These are phyloP conservation scores for Podospora tetraspora DNA, from an alignment of 495 filamentous ascomycete species.

Conservation along the genomic window DNA sequence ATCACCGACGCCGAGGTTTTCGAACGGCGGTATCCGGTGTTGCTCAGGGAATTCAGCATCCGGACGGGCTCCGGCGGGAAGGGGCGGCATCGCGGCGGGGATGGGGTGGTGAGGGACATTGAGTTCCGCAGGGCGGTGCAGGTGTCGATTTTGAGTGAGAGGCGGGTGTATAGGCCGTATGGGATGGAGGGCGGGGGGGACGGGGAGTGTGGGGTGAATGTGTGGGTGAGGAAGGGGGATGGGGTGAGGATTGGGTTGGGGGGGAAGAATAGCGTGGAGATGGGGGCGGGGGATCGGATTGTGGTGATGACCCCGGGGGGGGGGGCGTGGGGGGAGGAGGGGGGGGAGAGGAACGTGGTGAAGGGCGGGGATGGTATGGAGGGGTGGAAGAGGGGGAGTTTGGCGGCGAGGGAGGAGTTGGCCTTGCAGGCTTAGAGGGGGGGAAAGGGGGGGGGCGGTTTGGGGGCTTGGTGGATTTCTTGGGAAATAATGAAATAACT, in stretches of 20 bases:
- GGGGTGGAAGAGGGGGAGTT: slow-evolving; percentile 56
- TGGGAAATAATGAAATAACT: too few relatives aligned
- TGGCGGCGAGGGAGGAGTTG: slow-evolving; percentile 49
- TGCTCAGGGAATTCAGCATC: slow-evolving; percentile 78
- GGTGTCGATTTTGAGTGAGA: slow-evolving; percentile 81
- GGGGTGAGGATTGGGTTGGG: slow-evolving; percentile 33
- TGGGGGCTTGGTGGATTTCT: too few relatives aligned
- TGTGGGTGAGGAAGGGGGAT: slow-evolving; percentile 72
- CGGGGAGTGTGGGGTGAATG: slow-evolving; percentile 71
- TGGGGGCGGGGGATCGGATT: slow-evolving; percentile 68
- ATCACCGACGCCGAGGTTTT: slow-evolving; percentile 97
- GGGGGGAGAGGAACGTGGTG: slow-evolving; percentile 45
- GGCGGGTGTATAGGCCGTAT: slow-evolving; percentile 82
- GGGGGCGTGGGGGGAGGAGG: slow-evolving; percentile 64
- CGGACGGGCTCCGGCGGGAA: slow-evolving; percentile 62
- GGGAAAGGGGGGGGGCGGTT: too few relatives aligned
- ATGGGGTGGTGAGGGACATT: slow-evolving; percentile 89
- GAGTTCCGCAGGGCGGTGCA: slow-evolving; percentile 89
- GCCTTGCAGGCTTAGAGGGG: slow-evolving; percentile 41
- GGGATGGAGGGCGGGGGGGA: slow-evolving; percentile 84
- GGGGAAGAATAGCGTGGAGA: slow-evolving; percentile 25
- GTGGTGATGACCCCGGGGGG: slow-evolving; percentile 67
- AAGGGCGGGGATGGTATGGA: slow-evolving; percentile 49
- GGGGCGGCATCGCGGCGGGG: slow-evolving; percentile 76
- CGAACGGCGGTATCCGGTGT: slow-evolving; percentile 84